Evolutionary conservation across 129 eudicot genomes (phyloP).

Genomic region (Dittrichia graveolens): DNA sequence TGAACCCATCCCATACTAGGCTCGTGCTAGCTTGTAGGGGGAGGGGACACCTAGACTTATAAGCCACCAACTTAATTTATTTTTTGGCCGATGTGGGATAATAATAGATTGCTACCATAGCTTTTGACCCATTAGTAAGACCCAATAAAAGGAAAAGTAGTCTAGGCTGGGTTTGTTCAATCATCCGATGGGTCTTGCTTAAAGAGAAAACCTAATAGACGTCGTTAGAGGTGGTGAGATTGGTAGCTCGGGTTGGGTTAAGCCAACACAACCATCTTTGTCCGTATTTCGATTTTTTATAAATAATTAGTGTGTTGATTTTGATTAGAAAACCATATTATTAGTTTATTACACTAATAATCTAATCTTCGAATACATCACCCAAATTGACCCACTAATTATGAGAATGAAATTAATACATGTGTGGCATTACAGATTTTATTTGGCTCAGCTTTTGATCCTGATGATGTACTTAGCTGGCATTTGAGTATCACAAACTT

Average conservation of each 20-base stretch:
- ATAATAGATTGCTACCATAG: too few species aligned
- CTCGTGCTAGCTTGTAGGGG: too few species aligned
- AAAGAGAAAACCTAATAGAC: background rate
- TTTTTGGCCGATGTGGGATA: too few species aligned
- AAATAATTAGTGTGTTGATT: background rate
- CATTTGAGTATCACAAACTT: constrained; percentile 5
- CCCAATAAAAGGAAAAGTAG: background rate
- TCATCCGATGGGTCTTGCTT: background rate
- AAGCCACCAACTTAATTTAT: too few species aligned
- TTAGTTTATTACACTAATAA: background rate
- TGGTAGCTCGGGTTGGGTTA: background rate
- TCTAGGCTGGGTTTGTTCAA: background rate
- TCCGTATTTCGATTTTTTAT: background rate
- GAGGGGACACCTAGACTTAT: too few species aligned
- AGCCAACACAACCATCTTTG: background rate
- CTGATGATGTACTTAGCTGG: constrained; percentile 1
- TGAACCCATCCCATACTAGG: too few species aligned
- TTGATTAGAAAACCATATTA: background rate
- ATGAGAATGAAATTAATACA: background rate
- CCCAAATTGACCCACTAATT: too few species aligned
- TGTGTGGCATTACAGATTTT: background rate
- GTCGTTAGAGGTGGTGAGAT: background rate
- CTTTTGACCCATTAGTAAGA: background rate
- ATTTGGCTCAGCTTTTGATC: background rate
- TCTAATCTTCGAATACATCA: background rate